These are phyloP conservation scores for Phaeotremella skinneri DNA, from an alignment of 768 basidiomycete genomes.

Conservation along the genomic window DNA sequence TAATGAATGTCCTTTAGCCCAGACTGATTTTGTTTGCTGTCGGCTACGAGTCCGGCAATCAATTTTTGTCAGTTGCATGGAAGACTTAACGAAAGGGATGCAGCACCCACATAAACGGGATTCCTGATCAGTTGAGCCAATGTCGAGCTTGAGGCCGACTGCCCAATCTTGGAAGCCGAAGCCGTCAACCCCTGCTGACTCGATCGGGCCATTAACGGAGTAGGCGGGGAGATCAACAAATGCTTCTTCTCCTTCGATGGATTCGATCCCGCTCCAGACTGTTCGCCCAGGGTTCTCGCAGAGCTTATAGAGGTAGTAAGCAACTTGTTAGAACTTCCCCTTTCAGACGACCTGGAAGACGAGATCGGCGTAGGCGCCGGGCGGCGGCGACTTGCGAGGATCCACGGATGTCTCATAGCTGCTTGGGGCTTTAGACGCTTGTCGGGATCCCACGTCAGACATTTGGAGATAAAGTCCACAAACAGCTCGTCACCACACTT, in stretches of 20 bases:
- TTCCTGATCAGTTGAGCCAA: slow-evolving; percentile 12
- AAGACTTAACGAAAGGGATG: no score
- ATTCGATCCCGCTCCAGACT: background rate
- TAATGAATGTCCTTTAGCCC: no score
- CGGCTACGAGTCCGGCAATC: no score
- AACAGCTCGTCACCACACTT: slow-evolving; percentile 92
- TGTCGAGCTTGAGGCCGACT: slow-evolving; percentile 1
- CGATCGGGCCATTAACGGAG: slow-evolving; percentile 39
- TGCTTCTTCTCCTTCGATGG: slow-evolving; percentile 21
- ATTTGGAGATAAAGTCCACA: slow-evolving; percentile 93
- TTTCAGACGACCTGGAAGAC: background rate
- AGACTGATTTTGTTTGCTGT: no score
- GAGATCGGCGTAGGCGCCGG: slow-evolving; percentile 53
- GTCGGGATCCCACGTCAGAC: slow-evolving; percentile 98
- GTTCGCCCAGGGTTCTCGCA: background rate
- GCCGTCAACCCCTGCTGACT: slow-evolving; percentile 3
- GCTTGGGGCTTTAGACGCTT: slow-evolving; percentile 88
- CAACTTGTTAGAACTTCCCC: background rate
- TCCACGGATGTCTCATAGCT: slow-evolving; percentile 86
- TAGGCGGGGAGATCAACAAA: slow-evolving; percentile 42
- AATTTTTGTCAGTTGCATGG: no score
- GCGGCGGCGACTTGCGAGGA: slow-evolving; percentile 59
- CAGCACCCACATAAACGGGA: background rate
- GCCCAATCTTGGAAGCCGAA: slow-evolving; percentile 8
- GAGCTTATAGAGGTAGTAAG: background rate